Evolutionary conservation across 2,329 filamentous ascomycete species (phyloP).

Genomic region (Xylariaceae sp.): DNA sequence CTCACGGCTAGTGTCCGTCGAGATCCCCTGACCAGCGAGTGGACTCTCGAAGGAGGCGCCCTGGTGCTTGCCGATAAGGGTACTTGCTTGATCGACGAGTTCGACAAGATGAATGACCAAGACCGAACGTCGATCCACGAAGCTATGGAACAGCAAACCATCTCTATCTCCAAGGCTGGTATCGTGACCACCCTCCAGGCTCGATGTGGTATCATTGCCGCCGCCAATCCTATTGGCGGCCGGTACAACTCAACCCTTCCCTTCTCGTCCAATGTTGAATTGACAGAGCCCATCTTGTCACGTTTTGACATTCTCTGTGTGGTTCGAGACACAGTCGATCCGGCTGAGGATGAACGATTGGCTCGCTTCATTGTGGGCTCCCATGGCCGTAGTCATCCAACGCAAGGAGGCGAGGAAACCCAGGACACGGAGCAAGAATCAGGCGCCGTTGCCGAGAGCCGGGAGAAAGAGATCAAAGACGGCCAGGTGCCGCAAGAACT

Average conservation of each 20-base stretch:
- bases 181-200: constrained; percentile 97
- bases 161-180: constrained; percentile 97
- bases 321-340: constrained; percentile 91
- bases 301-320: constrained; percentile 98
- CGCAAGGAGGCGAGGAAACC: constrained; percentile 46
- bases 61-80: constrained; percentile 92
- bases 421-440: constrained; percentile 63
- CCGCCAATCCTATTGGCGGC: constrained; percentile 92
- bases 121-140: constrained; percentile 98
- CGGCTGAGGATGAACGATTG: constrained; percentile 84
- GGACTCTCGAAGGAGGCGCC: constrained; percentile 94
- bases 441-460: constrained; percentile 30
- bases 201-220: constrained; percentile 91
- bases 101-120: constrained; percentile 99
- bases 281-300: constrained; percentile 94
- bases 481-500: constrained; percentile 87
- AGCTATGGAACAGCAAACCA: constrained; percentile 99
- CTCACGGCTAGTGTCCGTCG: constrained; percentile 93
- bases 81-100: constrained; percentile 95
- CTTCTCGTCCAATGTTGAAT: constrained; percentile 92
- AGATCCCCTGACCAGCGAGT: constrained; percentile 92
- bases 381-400: constrained; percentile 79
- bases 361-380: constrained; percentile 94
- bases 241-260: constrained; percentile 96
- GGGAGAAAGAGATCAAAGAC: constrained; percentile 36